These are phyloP conservation scores for Acrodontium crateriforme DNA, from an alignment of 2,329 filamentous ascomycete genomes.

Conservation along the genomic window DNA sequence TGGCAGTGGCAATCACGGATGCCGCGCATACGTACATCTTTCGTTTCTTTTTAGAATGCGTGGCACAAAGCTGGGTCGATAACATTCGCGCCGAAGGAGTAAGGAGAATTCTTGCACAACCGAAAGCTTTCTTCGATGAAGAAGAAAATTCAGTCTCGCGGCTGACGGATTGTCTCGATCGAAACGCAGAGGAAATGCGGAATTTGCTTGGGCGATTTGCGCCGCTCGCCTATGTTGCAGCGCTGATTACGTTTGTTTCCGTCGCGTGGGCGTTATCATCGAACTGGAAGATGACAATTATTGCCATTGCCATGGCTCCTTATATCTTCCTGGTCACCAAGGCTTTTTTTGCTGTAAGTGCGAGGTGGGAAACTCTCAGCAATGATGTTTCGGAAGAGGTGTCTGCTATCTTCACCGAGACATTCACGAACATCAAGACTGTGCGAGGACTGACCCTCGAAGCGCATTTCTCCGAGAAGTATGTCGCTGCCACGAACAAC, in stretches of 20 bases:
- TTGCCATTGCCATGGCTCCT: slow-evolving; percentile 56
- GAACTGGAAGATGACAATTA: slow-evolving; percentile 69
- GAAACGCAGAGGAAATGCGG: slow-evolving; percentile 75
- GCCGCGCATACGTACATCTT: slow-evolving; percentile 50
- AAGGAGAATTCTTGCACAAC: slow-evolving; percentile 57
- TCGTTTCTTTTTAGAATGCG: slow-evolving; percentile 57
- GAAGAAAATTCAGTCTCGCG: slow-evolving; percentile 48
- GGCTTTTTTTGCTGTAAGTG: slow-evolving; percentile 49
- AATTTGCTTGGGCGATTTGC: slow-evolving; percentile 69
- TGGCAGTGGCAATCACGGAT: slow-evolving; percentile 54
- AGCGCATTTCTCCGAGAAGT: slow-evolving; percentile 51
- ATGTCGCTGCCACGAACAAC: slow-evolving; percentile 36
- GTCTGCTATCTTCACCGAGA: slow-evolving; percentile 55
- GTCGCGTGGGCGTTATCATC: slow-evolving; percentile 59
- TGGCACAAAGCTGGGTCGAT: slow-evolving; percentile 66
- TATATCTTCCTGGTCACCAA: slow-evolving; percentile 53
- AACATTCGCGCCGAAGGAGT: slow-evolving; percentile 54
- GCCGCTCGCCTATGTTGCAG: slow-evolving; percentile 52
- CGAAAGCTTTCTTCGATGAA: slow-evolving; percentile 63
- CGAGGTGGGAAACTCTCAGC: slow-evolving; percentile 57
- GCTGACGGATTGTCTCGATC: slow-evolving; percentile 60
- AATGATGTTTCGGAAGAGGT: slow-evolving; percentile 49
- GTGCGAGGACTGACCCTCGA: slow-evolving; percentile 66
- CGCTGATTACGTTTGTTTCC: slow-evolving; percentile 53
- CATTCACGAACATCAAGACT: slow-evolving; percentile 64